Percentiles rank a stretch among this genome's conserved stretches.
These are phyloP conservation scores for Pythium myriotylum DNA, from an alignment of 352 stramenopile species.

Conservation along the genomic window DNA sequence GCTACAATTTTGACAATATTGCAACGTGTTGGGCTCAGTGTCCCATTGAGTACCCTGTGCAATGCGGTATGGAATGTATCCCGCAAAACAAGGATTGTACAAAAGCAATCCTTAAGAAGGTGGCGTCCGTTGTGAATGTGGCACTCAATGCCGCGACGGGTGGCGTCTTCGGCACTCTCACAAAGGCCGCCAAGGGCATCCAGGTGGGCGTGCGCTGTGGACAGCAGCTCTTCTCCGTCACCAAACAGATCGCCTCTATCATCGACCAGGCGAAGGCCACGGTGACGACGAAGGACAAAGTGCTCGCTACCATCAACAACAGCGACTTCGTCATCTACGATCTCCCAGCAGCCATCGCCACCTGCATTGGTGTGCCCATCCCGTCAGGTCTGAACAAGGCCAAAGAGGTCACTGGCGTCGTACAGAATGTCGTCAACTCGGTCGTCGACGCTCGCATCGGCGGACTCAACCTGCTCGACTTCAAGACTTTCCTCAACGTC, in stretches of 20 bases:
- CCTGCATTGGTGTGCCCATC: slow-evolving; percentile 39
- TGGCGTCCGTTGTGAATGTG: slow-evolving; percentile 39
- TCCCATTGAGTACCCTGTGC: too few species aligned
- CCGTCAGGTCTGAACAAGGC: slow-evolving; percentile 34
- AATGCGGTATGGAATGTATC: slow-evolving; percentile 62
- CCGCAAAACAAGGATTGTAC: slow-evolving; percentile 59
- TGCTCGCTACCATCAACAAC: slow-evolving; percentile 54
- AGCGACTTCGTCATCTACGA: slow-evolving; percentile 61
- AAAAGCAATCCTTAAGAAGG: slow-evolving; percentile 44
- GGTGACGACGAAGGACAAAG: slow-evolving; percentile 47
- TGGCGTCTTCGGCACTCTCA: slow-evolving; percentile 42
- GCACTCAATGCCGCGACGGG: slow-evolving; percentile 40
- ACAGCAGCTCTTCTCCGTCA: slow-evolving; percentile 22
- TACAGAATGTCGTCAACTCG: slow-evolving; percentile 35
- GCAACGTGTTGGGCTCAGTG: slow-evolving; percentile 57
- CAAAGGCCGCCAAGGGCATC: slow-evolving; percentile 18
- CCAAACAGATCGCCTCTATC: slow-evolving; percentile 12
- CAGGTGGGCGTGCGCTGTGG: slow-evolving; percentile 26
- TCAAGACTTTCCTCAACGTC: slow-evolving; percentile 19
- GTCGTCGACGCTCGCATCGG: slow-evolving; percentile 34
- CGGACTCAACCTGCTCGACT: slow-evolving; percentile 17
- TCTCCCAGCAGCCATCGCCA: slow-evolving; percentile 47
- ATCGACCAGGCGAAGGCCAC: slow-evolving; percentile 15
- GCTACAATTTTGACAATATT: slow-evolving; percentile 50
- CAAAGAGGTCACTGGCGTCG: slow-evolving; percentile 41